Conservation (phyloP, 371 early-diverging fungal species). For the Fennellomyces sp. region DNA sequence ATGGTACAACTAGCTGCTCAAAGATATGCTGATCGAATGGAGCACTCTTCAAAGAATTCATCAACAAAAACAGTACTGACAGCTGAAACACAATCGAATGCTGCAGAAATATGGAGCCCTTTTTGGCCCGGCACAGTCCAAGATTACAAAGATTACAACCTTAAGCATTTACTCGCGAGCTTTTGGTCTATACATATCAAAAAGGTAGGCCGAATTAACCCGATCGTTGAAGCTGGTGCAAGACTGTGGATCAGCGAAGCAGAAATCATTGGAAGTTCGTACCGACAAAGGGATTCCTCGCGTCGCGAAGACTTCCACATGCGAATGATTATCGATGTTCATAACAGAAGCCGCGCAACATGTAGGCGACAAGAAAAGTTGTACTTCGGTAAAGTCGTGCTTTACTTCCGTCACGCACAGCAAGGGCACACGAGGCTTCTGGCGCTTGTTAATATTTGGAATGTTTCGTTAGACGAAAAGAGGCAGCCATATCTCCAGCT, state of each 20-base stretch:
- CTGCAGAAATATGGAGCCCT: not conserved
- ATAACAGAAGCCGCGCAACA: not conserved
- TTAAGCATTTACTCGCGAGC: not conserved
- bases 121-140: not conserved
- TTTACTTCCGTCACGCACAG: not conserved
- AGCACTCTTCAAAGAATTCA: not conserved
- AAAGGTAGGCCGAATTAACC: not conserved
- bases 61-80: not conserved
- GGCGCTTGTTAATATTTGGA: not conserved
- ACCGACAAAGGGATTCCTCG: not conserved
- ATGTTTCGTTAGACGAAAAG: not conserved
- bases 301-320: not conserved
- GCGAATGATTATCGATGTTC: not conserved
- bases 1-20: not conserved
- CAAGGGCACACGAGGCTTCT: not conserved
- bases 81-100: not conserved
- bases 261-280: conserved; percentile 1
- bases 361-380: too few species aligned
- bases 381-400: not conserved
- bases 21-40: not conserved
- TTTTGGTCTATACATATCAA: not conserved
- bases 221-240: not conserved
- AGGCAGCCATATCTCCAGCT: not conserved
- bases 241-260: not conserved
- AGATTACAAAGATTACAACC: not conserved